A percentile compares a stretch with the other conserved stretches of the same genome.
These are phyloP conservation scores for Hansenula anomala DNA, from an alignment of 1,139 yeast species.

Conservation along the genomic window DNA sequence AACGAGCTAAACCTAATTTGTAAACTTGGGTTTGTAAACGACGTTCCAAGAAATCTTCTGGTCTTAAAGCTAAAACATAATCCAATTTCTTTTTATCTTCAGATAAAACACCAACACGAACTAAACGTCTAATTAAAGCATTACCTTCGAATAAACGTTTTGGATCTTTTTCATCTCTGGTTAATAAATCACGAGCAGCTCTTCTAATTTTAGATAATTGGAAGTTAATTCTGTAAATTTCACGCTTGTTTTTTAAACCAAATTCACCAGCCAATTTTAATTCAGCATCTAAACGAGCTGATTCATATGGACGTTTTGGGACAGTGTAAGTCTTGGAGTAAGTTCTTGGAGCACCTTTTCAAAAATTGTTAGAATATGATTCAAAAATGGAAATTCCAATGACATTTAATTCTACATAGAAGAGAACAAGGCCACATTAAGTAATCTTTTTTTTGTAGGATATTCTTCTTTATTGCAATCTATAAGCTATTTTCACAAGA, in stretches of 20 bases:
- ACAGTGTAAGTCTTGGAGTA: conserved; percentile 99
- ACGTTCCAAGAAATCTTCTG: conserved; percentile 99
- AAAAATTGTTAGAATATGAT: conserved; percentile 12
- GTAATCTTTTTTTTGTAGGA: too few relatives aligned
- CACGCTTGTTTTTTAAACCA: conserved; percentile 99
- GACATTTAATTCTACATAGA: too few relatives aligned
- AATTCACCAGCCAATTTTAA: conserved; percentile 99
- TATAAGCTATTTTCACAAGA: too few relatives aligned
- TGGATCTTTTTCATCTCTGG: conserved; percentile 99
- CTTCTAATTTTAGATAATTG: conserved; percentile 99
- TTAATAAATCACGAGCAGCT: conserved; percentile 99
- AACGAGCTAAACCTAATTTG: conserved; percentile 99
- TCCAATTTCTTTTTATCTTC: conserved; percentile 99
- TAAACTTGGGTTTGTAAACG: conserved; percentile 99
- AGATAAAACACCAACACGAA: conserved; percentile 96
- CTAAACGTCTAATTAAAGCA: conserved; percentile 97
- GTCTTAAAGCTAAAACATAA: conserved; percentile 97
- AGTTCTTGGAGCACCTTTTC: conserved; percentile 91
- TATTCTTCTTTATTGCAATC: too few relatives aligned
- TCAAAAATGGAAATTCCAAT: too few relatives aligned
- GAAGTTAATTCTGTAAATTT: conserved; percentile 97
- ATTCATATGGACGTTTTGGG: conserved; percentile 99
- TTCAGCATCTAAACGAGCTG: conserved; percentile 99
- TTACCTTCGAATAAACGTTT: conserved; percentile 99
- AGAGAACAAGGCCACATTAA: neutral